Base-by-base conservation (phyloP, 192 early-diverging fungal genomes). In the Polychytrium aggregatum region DNA sequence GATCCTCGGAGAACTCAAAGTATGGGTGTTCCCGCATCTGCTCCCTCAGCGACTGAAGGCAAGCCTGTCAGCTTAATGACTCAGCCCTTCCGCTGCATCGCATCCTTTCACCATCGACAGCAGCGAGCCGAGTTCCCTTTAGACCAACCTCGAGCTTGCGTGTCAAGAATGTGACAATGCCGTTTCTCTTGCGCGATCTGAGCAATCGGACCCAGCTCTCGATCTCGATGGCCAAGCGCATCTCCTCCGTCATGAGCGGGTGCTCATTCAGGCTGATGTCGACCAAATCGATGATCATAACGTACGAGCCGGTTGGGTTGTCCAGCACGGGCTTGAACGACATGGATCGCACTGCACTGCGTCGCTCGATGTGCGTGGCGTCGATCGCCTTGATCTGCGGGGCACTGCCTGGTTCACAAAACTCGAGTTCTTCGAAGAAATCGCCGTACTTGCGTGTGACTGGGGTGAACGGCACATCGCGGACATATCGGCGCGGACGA, bases 201-300 rank as follows among this genome's bases (percentile, higher is more conserved):
- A 64, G 39, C 5, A 44, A 31, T 1, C 41, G 37, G 20, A 71
- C 65, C 44, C 44, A 51, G 6, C 55, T 48, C 43, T 71, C 60
- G 6, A 77, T 30, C 16, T 63, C 46, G 20, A 48, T 58, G 2
- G 60, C 60, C 8, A 73, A 13, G 35, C 49, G 38, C 46, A 59
- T 57, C 51, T 77, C 74, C 18, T 65, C 56, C 7, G 55, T 47
- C 57, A 77, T 70, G 7, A 75, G 48, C 29, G 67, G 71, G 56
- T 77, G 74, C 14, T 70, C 60, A 2, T 17, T 17, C 22, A 77
- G 59, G 8, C 22, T 17, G 14, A 76, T 18, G 3, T 39, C 34
- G 20, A 50, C 45, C 4, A 76, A 18, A 41, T 70, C 60, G 41
- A 77, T 37, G 26, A 64, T 53, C 17, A 76, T 46, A 2, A 54